These are phyloP conservation scores for Madurella mycetomatis DNA, from an alignment of 2,329 filamentous ascomycete species.

Conservation along the genomic window DNA sequence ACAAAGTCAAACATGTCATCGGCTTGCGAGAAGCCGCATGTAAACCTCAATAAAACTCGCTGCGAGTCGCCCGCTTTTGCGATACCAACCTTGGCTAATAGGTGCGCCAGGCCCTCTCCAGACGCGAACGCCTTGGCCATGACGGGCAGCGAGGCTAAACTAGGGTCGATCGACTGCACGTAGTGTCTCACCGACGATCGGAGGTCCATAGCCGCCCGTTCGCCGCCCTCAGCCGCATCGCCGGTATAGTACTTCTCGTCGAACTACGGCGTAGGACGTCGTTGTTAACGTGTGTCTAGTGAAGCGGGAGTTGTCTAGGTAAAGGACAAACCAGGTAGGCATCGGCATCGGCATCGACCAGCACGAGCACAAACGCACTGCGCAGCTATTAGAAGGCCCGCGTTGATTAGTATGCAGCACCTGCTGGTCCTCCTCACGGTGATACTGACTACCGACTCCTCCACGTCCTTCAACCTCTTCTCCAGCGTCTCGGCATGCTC, in stretches of 20 bases:
- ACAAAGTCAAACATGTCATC: conserved; percentile 19
- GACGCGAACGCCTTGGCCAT: conserved; percentile 17
- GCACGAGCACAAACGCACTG: conserved; percentile 13
- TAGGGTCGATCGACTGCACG: conserved; percentile 4
- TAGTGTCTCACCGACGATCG: conserved; percentile 7
- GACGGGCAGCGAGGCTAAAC: conserved; percentile 6
- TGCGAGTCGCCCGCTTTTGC: neutral
- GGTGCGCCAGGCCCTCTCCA: conserved; percentile 8
- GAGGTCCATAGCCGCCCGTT: conserved; percentile 12
- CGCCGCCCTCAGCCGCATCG: conserved; percentile 11
- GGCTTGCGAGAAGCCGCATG: conserved; percentile 16
- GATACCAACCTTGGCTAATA: conserved; percentile 13
- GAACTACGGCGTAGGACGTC: conserved; percentile 4
- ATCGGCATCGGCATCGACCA: conserved; percentile 19
- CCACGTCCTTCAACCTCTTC: conserved; percentile 1
- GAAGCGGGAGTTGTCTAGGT: neutral
- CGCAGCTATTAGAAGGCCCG: neutral
- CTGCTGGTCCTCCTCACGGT: too few species aligned
- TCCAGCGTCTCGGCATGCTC: conserved; percentile 8
- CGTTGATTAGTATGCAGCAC: neutral
- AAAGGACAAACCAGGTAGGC: conserved; percentile 12
- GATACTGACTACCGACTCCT: neutral
- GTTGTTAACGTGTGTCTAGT: neutral
- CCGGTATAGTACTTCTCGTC: conserved; percentile 13
- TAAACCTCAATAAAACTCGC: conserved; percentile 10